Percentiles rank a stretch among this genome's conserved stretches.
Evolutionary conservation across 1,284 basidiomycete genomes (phyloP).

Genomic region (Cutaneotrichosporon spelunceum): DNA sequence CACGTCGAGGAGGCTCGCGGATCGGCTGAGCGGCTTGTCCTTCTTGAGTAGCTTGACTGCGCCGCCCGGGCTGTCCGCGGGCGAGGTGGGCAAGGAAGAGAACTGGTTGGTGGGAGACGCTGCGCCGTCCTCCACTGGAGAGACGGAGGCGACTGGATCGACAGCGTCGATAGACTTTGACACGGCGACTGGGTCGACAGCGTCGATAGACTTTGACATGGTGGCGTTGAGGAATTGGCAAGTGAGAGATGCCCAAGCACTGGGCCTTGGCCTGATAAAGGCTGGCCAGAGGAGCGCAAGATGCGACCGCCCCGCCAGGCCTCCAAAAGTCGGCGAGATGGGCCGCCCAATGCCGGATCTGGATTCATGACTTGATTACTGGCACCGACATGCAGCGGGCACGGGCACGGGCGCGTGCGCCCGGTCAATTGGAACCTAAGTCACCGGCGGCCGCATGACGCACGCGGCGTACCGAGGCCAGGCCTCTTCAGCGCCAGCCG

Average conservation of each 20-base stretch:
- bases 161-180: neutral
- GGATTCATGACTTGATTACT: too few species aligned
- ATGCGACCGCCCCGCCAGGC: too few species aligned
- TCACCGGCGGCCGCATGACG: too few species aligned
- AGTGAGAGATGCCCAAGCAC: neutral
- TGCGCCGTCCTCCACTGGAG: neutral
- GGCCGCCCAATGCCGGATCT: too few species aligned
- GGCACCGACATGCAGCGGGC: too few species aligned
- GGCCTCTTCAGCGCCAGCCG: too few species aligned
- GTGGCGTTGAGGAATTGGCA: neutral
- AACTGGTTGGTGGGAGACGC: neutral
- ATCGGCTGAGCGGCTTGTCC: neutral
- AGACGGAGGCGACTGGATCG: neutral
- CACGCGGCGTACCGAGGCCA: too few species aligned
- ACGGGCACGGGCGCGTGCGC: too few species aligned
- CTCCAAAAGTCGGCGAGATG: too few species aligned
- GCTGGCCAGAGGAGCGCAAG: neutral
- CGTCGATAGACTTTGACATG: neutral
- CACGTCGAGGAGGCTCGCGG: neutral
- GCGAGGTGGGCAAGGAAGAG: neutral
- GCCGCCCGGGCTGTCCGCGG: neutral
- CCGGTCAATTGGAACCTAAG: too few species aligned
- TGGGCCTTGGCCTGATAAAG: neutral
- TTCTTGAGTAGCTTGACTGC: neutral
- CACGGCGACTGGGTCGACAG: neutral